Percentiles rank a stretch among this genome's conserved stretches.
These are phyloP conservation scores for Neopestalotiopsis sp. DNA, from an alignment of 2,329 filamentous ascomycete species.

Conservation along the genomic window DNA sequence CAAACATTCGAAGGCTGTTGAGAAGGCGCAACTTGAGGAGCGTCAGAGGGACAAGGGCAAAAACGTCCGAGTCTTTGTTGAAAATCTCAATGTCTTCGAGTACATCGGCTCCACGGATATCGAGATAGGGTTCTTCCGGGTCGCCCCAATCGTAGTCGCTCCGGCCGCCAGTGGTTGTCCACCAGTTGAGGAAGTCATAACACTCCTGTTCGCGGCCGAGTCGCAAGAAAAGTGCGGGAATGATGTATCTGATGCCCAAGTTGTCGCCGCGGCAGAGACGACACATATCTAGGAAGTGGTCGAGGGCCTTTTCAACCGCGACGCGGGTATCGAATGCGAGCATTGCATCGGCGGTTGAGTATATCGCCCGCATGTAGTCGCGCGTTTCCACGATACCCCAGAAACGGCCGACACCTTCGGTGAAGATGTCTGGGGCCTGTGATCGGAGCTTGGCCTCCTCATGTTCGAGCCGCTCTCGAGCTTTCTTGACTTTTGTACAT, in stretches of 20 bases:
- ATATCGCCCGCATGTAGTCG: conserved; percentile 49
- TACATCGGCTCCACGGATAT: conserved; percentile 27
- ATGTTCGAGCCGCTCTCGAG: conserved; percentile 31
- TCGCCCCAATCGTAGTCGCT: conserved; percentile 43
- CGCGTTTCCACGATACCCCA: conserved; percentile 47
- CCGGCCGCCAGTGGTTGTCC: conserved; percentile 24
- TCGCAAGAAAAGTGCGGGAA: conserved; percentile 50
- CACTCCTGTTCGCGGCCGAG: conserved; percentile 56
- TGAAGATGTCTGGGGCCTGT: conserved; percentile 40
- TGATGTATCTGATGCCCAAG: conserved; percentile 45
- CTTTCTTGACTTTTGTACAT: conserved; percentile 45
- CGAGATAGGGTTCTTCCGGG: conserved; percentile 31
- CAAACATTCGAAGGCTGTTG: not conserved
- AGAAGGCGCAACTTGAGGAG: conserved; percentile 9
- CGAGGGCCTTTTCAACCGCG: conserved; percentile 43
- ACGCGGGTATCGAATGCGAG: conserved; percentile 37
- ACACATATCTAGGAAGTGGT: conserved; percentile 50
- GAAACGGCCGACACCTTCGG: conserved; percentile 45
- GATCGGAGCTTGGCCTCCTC: conserved; percentile 46
- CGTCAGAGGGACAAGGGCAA: not conserved
- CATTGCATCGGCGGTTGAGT: conserved; percentile 38
- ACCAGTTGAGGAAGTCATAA: conserved; percentile 50
- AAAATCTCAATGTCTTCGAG: conserved; percentile 4
- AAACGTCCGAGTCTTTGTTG: not conserved
- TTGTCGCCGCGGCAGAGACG: conserved; percentile 50